These are phyloP conservation scores for Verticillium isaacii DNA, from an alignment of 2,329 filamentous ascomycete species.

Conservation along the genomic window DNA sequence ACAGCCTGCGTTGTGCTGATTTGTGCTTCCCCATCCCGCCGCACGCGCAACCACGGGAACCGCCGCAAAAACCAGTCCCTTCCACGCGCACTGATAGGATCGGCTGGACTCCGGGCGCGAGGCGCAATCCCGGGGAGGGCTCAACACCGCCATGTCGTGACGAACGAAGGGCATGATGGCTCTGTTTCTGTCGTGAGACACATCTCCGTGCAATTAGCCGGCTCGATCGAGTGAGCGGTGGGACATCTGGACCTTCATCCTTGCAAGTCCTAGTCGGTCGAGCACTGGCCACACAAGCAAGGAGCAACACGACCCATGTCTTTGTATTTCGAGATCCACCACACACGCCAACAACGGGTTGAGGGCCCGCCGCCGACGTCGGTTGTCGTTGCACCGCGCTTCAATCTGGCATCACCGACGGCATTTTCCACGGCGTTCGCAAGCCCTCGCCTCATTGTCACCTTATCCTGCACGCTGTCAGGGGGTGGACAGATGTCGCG, in stretches of 20 bases:
- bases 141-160: neutral
- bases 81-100: neutral
- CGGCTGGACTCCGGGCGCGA: neutral
- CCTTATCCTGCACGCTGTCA: neutral
- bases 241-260: neutral
- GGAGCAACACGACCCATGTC: neutral
- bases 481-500: neutral
- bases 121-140: neutral
- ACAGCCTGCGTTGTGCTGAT: neutral
- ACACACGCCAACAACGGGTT: neutral
- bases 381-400: neutral
- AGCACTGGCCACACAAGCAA: neutral
- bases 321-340: neutral
- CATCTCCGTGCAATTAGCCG: neutral
- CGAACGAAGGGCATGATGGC: neutral
- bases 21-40: neutral
- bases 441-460: neutral
- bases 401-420: neutral
- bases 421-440: neutral
- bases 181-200: neutral
- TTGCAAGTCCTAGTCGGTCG: neutral
- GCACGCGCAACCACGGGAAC: neutral
- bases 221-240: neutral
- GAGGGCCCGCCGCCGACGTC: neutral
- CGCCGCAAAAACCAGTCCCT: neutral